Conservation (phyloP, 768 basidiomycete genomes). For the Lentinula detonsa region DNA sequence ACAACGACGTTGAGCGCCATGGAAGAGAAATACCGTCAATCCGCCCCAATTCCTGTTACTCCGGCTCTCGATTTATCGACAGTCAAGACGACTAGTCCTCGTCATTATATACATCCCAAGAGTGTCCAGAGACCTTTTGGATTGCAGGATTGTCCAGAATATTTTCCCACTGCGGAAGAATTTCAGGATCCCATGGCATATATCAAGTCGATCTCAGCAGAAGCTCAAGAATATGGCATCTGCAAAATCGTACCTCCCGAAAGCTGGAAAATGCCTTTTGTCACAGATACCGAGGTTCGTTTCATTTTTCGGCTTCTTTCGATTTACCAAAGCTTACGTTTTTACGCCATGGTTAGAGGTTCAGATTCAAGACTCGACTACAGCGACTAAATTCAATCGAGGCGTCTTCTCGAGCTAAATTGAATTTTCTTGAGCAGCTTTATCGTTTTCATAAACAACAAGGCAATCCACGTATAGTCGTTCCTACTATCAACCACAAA, state of each 20-base stretch:
- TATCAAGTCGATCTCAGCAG: constrained; percentile 72
- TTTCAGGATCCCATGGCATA: constrained; percentile 94
- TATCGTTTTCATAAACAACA: constrained; percentile 97
- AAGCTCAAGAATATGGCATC: constrained; percentile 77
- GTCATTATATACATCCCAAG: constrained; percentile 29
- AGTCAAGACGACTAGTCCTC: constrained; percentile 61
- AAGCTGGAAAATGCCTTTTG: constrained; percentile 95
- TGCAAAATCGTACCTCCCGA: constrained; percentile 94
- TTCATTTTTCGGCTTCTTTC: constrained; percentile 18
- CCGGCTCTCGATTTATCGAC: constrained; percentile 60
- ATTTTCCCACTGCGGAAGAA: constrained; percentile 83
- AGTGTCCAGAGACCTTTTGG: constrained; percentile 70
- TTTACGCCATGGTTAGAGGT: constrained; percentile 43
- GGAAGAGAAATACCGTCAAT: constrained; percentile 42
- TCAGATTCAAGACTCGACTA: constrained; percentile 93
- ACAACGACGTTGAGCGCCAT: constrained; percentile 40
- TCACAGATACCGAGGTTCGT: constrained; percentile 88
- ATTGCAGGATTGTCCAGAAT: constrained; percentile 84
- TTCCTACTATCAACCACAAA: constrained; percentile 91
- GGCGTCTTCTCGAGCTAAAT: constrained; percentile 91
- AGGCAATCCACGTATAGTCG: constrained; percentile 83
- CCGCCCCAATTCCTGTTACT: constrained; percentile 55
- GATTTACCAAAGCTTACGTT: constrained; percentile 33
- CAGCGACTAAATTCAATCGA: constrained; percentile 96
- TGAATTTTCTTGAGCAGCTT: constrained; percentile 96